These are phyloP conservation scores for Halophytophthora polymorphica DNA, from an alignment of 352 stramenopile genomes.

Conservation along the genomic window DNA sequence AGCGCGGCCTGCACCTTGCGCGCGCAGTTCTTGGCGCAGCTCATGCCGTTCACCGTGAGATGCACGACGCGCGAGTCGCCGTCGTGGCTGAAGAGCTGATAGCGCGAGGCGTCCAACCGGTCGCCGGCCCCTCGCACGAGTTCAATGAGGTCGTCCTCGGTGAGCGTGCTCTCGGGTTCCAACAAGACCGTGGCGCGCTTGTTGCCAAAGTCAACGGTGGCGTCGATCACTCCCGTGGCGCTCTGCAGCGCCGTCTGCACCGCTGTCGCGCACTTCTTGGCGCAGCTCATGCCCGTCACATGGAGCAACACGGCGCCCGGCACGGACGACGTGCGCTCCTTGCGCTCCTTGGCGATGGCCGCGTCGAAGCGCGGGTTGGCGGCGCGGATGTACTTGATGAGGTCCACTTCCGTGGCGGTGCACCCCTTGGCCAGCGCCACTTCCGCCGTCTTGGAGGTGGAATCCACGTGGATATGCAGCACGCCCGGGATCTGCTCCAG, in stretches of 20 bases:
- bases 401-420: conserved; percentile 79
- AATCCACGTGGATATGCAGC: conserved; percentile 82
- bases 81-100: conserved; percentile 54
- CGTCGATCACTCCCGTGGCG: conserved; percentile 55
- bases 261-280: conserved; percentile 57
- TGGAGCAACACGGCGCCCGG: conserved; percentile 66
- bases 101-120: conserved; percentile 57
- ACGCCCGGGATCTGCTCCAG: conserved; percentile 81
- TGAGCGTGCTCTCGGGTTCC: conserved; percentile 52
- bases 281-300: conserved; percentile 77
- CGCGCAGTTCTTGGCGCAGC: conserved; percentile 70
- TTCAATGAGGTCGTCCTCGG: conserved; percentile 64
- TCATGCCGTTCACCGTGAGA: conserved; percentile 75
- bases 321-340: conserved; percentile 43
- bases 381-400: conserved; percentile 80
- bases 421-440: conserved; percentile 75
- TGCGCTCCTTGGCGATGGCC: conserved; percentile 57
- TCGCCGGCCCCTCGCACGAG: conserved; percentile 42
- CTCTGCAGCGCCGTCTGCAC: conserved; percentile 53
- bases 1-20: conserved; percentile 72
- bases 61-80: conserved; percentile 74
- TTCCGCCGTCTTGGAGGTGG: conserved; percentile 71
- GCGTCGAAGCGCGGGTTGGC: conserved; percentile 76
- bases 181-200: conserved; percentile 76
- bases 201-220: conserved; percentile 62